A percentile compares a stretch with the other conserved stretches of the same genome.
Evolutionary conservation across 1,284 basidiomycete genomes (phyloP).

Genomic region (Irpex sp.): DNA sequence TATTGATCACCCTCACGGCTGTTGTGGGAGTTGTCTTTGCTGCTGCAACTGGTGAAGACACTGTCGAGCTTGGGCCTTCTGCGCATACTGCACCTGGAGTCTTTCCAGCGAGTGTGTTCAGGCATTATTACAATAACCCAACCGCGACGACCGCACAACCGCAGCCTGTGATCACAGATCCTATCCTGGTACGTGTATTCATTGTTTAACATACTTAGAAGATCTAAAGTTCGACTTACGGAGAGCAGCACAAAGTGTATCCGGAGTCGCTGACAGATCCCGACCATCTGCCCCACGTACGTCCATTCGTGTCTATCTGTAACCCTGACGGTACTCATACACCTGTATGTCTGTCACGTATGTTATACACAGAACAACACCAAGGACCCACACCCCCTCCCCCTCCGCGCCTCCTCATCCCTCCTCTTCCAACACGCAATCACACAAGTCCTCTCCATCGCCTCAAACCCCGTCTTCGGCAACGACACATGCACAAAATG

Average conservation of each 20-base stretch:
- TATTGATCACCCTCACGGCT: neutral
- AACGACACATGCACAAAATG: constrained; percentile 59
- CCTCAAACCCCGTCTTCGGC: constrained; percentile 45
- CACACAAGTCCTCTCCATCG: constrained; percentile 51
- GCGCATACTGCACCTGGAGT: constrained; percentile 56
- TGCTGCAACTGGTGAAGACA: neutral
- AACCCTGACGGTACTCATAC: neutral
- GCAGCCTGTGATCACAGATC: constrained; percentile 69
- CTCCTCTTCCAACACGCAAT: constrained; percentile 47
- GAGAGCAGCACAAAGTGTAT: constrained; percentile 45
- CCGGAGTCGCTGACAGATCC: constrained; percentile 59
- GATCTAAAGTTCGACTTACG: constrained; percentile 8
- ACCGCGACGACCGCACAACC: constrained; percentile 65
- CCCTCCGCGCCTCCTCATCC: constrained; percentile 44
- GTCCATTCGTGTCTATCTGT: neutral
- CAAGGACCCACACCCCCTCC: constrained; percentile 62
- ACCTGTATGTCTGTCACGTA: neutral
- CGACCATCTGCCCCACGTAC: constrained; percentile 45
- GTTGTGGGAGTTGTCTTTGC: neutral
- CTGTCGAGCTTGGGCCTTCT: constrained; percentile 33
- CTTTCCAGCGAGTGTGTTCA: constrained; percentile 61
- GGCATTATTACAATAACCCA: constrained; percentile 67
- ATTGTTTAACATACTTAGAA: neutral
- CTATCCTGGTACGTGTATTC: constrained; percentile 42
- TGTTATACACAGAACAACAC: constrained; percentile 43